phyloP scores from a whole-genome alignment of 1,139 yeast species.

The Candida frijolesensis region DNA sequence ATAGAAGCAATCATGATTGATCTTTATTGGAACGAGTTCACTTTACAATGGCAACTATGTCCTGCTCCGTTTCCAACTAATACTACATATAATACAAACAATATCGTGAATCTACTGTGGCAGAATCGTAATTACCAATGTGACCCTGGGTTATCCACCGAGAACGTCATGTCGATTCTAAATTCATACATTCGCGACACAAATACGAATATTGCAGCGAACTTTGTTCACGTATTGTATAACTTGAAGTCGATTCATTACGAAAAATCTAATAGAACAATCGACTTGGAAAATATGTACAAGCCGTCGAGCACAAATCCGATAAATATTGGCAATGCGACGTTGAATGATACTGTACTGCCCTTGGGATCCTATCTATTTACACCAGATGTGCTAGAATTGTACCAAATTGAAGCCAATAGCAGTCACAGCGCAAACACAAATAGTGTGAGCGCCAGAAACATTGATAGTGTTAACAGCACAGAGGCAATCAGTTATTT shows the following conservation, averaged over 20 bases:
- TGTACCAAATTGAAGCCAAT: slow-evolving; percentile 8
- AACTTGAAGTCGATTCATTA: slow-evolving; percentile 35
- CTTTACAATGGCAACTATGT: slow-evolving; percentile 67
- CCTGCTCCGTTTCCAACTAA: slow-evolving; percentile 51
- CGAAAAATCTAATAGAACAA: slow-evolving; percentile 15
- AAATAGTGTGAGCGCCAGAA: background rate
- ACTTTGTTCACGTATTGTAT: slow-evolving; percentile 55
- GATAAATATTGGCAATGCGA: slow-evolving; percentile 28
- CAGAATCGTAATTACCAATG: slow-evolving; percentile 34
- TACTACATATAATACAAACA: slow-evolving; percentile 21
- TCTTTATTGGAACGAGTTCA: slow-evolving; percentile 62
- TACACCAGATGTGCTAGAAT: slow-evolving; percentile 27
- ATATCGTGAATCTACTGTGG: slow-evolving; percentile 28
- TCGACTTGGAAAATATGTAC: slow-evolving; percentile 10
- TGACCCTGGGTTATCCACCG: slow-evolving; percentile 46
- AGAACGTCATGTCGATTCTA: slow-evolving; percentile 38
- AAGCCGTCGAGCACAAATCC: slow-evolving; percentile 8
- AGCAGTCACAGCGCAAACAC: no score
- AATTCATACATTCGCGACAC: slow-evolving; percentile 45
- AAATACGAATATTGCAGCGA: slow-evolving; percentile 58
- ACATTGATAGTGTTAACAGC: background rate
- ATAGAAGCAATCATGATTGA: slow-evolving; percentile 58
- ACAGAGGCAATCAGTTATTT: slow-evolving; percentile 10
- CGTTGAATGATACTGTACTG: slow-evolving; percentile 28
- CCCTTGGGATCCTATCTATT: slow-evolving; percentile 25